Evolutionary conservation across 2,329 filamentous ascomycete species (phyloP).

Genomic region (Fusarium sp.): DNA sequence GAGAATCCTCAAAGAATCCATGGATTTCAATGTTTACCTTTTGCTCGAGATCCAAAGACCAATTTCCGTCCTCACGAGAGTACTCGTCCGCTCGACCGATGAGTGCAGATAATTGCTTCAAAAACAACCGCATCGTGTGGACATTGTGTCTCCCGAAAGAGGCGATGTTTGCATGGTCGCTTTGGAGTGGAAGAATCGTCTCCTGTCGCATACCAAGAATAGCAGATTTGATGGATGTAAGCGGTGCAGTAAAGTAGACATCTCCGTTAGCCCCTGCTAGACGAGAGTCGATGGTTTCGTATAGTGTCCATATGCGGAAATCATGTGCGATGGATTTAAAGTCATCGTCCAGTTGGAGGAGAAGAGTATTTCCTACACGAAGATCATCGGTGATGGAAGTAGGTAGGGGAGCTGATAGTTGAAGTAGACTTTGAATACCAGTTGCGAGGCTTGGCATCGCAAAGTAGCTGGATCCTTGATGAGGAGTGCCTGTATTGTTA

Average conservation of each 20-base stretch:
- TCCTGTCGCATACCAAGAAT: conserved; percentile 65
- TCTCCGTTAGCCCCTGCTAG: conserved; percentile 61
- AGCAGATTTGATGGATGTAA: conserved; percentile 69
- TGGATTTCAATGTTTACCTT: conserved; percentile 67
- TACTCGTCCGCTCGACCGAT: conserved; percentile 53
- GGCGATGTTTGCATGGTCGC: conserved; percentile 66
- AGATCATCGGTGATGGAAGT: conserved; percentile 63
- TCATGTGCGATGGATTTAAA: conserved; percentile 70
- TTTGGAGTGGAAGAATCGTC: conserved; percentile 65
- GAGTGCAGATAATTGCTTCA: conserved; percentile 51
- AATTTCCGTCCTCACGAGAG: conserved; percentile 52
- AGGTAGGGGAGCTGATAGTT: conserved; percentile 64
- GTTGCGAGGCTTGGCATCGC: conserved; percentile 67
- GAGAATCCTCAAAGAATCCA: conserved; percentile 70
- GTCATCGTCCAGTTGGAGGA: conserved; percentile 64
- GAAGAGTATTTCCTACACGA: conserved; percentile 61
- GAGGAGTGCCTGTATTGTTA: conserved; percentile 63
- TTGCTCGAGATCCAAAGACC: conserved; percentile 62
- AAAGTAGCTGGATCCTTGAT: conserved; percentile 72
- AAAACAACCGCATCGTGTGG: conserved; percentile 59
- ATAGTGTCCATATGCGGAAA: conserved; percentile 71
- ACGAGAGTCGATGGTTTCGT: conserved; percentile 71
- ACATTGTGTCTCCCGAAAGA: conserved; percentile 65
- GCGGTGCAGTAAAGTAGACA: conserved; percentile 69
- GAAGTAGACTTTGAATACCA: conserved; percentile 66